A percentile compares a stretch with the other conserved stretches of the same genome.
These are phyloP conservation scores for Leishmania gerbilli DNA, from an alignment of 208 protist species.

Conservation along the genomic window DNA sequence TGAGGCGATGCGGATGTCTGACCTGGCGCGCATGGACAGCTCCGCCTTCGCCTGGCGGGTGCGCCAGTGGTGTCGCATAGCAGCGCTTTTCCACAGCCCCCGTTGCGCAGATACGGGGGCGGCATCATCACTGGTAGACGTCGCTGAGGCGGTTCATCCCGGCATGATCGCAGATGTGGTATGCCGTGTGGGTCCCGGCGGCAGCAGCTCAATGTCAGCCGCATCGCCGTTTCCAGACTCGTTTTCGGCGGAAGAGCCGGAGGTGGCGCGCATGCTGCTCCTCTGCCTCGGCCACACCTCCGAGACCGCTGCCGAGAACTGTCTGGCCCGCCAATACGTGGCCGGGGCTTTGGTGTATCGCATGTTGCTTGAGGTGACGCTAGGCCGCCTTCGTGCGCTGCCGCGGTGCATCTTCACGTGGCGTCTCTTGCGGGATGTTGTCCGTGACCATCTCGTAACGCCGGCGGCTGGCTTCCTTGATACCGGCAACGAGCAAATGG, in stretches of 20 bases:
- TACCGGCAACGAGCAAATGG: not conserved
- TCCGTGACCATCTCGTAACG: not conserved
- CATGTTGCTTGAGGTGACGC: constrained; percentile 46
- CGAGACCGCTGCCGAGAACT: not conserved
- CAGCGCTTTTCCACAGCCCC: not conserved
- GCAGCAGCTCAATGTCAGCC: not conserved
- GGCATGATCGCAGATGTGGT: not conserved
- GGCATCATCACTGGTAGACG: not conserved
- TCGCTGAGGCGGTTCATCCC: not conserved
- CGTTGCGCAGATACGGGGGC: not conserved
- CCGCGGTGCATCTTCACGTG: constrained; percentile 65
- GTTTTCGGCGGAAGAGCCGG: constrained; percentile 25
- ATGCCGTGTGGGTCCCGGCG: not conserved
- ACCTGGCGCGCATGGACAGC: constrained; percentile 36
- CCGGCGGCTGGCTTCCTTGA: not conserved
- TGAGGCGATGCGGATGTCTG: constrained; percentile 28
- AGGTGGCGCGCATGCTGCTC: constrained; percentile 11
- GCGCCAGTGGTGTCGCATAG: constrained; percentile 14
- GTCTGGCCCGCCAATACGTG: constrained; percentile 3
- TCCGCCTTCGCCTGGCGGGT: constrained; percentile 40
- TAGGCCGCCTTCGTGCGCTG: constrained; percentile 36
- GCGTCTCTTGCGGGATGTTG: constrained; percentile 38
- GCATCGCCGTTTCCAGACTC: not conserved
- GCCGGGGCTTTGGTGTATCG: constrained; percentile 46
- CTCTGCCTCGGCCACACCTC: not conserved